These are phyloP conservation scores for Neurospora sp. DNA, from an alignment of 495 filamentous ascomycete genomes.

Conservation along the genomic window DNA sequence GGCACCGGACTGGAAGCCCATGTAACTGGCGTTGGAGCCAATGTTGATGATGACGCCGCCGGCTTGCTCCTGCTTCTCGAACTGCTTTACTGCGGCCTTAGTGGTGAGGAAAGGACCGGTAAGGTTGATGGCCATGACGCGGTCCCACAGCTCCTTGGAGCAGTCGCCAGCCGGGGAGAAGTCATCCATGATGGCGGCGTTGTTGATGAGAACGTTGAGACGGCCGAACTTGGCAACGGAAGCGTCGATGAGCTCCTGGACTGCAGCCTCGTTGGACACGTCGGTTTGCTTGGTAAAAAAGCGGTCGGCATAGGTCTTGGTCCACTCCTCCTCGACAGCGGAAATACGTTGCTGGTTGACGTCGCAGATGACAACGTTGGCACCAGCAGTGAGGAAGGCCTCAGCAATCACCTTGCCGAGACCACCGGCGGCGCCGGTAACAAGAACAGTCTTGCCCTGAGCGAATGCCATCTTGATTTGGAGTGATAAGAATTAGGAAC, in stretches of 20 bases:
- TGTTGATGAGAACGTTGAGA: constrained; percentile 42
- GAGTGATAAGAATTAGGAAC: neutral
- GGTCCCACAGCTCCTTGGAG: constrained; percentile 44
- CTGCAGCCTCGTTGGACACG: constrained; percentile 26
- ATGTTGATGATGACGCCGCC: constrained; percentile 40
- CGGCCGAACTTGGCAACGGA: constrained; percentile 29
- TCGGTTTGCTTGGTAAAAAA: constrained; percentile 24
- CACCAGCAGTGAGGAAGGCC: constrained; percentile 29
- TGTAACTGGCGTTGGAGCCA: constrained; percentile 26
- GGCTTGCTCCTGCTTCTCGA: constrained; percentile 23
- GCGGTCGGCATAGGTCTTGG: constrained; percentile 11
- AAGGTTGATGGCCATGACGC: constrained; percentile 48
- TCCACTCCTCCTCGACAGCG: constrained; percentile 18
- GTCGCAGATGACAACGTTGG: constrained; percentile 36
- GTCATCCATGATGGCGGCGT: constrained; percentile 42
- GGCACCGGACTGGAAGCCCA: constrained; percentile 30
- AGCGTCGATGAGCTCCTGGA: constrained; percentile 23
- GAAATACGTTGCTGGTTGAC: constrained; percentile 33
- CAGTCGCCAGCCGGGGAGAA: constrained; percentile 45
- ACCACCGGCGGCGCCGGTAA: constrained; percentile 35
- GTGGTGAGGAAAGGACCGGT: constrained; percentile 46
- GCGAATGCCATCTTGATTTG: constrained; percentile 10
- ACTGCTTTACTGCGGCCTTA: constrained; percentile 41
- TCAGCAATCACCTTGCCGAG: constrained; percentile 31
- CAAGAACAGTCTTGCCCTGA: constrained; percentile 29